These are phyloP conservation scores for Acanthochlamys bracteata DNA, from an alignment of 106 monocot genomes.

Conservation along the genomic window DNA sequence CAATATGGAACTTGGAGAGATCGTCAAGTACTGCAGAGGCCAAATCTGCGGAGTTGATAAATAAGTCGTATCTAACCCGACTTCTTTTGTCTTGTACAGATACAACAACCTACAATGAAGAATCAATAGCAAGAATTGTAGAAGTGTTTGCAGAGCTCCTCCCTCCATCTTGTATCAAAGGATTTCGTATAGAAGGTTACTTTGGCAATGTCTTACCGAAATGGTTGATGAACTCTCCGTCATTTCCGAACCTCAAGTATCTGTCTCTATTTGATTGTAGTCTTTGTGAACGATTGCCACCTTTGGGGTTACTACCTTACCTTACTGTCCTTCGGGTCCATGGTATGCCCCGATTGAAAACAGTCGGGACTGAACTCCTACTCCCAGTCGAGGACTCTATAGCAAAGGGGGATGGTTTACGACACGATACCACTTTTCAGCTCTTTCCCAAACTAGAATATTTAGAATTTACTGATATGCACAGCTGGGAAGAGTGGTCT, in stretches of 20 bases:
- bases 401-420: neutral
- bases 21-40: neutral
- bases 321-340: constrained; percentile 6
- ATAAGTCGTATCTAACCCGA: neutral
- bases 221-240: constrained; percentile 1
- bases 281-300: constrained; percentile 12
- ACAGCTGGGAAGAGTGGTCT: neutral
- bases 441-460: neutral
- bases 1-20: constrained; percentile 12
- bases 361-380: constrained; percentile 22
- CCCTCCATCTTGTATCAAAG: constrained; percentile 9
- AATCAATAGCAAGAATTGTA: neutral
- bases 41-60: neutral
- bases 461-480: neutral
- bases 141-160: constrained; percentile 15
- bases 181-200: constrained; percentile 6
- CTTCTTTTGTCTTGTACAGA: neutral
- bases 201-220: constrained; percentile 7
- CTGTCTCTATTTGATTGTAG: neutral
- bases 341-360: neutral
- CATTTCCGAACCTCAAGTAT: constrained; percentile 4
- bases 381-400: neutral
- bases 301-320: constrained; percentile 13
- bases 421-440: too few species aligned
- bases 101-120: neutral